phyloP scores from a whole-genome alignment of 495 filamentous ascomycete genomes.

The Corynascus novoguineensis region DNA sequence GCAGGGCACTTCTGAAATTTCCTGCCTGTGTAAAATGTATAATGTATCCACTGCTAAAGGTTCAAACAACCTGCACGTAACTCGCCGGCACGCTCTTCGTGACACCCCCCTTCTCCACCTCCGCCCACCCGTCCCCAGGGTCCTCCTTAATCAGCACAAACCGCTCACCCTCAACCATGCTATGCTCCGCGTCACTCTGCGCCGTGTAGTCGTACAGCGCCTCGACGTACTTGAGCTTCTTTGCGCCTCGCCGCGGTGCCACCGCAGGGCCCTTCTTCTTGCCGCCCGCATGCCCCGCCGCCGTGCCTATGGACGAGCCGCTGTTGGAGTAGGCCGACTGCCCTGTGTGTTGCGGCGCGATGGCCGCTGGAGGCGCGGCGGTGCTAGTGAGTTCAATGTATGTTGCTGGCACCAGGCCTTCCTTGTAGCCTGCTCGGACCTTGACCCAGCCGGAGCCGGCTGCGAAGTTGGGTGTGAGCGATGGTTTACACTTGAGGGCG shows the following conservation, averaged over 20 bases:
- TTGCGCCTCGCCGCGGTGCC: conserved; percentile 83
- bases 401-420: conserved; percentile 80
- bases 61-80: conserved; percentile 73
- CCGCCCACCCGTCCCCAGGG: conserved; percentile 89
- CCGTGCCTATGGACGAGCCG: conserved; percentile 56
- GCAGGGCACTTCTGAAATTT: too few relatives aligned
- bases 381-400: conserved; percentile 50
- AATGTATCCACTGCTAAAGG: too few relatives aligned
- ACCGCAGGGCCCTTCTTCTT: conserved; percentile 94
- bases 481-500: neutral
- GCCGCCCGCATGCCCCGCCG: conserved; percentile 45
- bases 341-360: conserved; percentile 47
- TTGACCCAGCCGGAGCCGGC: conserved; percentile 90
- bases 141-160: conserved; percentile 85
- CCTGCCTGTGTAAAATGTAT: too few relatives aligned
- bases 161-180: conserved; percentile 82
- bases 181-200: conserved; percentile 78
- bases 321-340: conserved; percentile 69
- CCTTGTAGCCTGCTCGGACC: conserved; percentile 60
- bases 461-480: conserved; percentile 30
- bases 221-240: conserved; percentile 92
- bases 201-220: conserved; percentile 90
- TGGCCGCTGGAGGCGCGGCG: conserved; percentile 28
- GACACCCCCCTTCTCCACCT: conserved; percentile 85
- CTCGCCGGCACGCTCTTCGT: conserved; percentile 92